Evolutionary conservation across 768 basidiomycete species (phyloP), one percentile per base, ranked within the genome.

Genomic region (Podaxis pistillaris): DNA sequence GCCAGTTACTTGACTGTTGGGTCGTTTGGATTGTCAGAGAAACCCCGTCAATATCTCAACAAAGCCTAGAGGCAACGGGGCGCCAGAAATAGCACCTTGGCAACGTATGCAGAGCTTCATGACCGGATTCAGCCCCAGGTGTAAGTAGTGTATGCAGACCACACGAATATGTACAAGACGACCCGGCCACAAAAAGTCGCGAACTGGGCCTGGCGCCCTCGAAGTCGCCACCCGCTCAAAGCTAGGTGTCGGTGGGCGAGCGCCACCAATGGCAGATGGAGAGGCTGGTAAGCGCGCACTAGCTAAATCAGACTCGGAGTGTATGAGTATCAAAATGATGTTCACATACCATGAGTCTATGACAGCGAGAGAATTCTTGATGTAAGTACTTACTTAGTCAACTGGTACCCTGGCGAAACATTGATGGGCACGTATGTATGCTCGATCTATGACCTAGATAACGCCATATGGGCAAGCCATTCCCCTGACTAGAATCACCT

Each of bases 71-170:
- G 46, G 46, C 47, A 58, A 50, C 57, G 30, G 49, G 12, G 13
- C 19, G 56, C 9, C 47, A 36, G 46, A 50, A 58, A 49, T 58
- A 58, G 26, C n/a, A 5, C 46, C 57, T 49, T 58, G 57, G 24
- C 57, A 50, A 58, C 57, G 36, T 4, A 36, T 26, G 6, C 2
- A 44, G 12, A 40, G 12, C 15, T 17, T 44, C 41, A 44, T 13
- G 40, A 12, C n/a, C 33, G 33, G 33, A 33, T 33, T 33, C 49
- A 28, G 26, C 49, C 47, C 47, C 4, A 28, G 8, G 8, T 28
- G 26, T 2, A 50, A 28, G 33, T 9, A 8, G 7, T 33, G 33
- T 2, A 9, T 7, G 8, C 33, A 2, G 9, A 33, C 8, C 33
- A 33, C 8, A 9, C 33, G 33, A 33, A 9, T 9, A 33, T 33